Conservation (phyloP, 192 early-diverging fungal species). For the Backusella psychrophila region DNA sequence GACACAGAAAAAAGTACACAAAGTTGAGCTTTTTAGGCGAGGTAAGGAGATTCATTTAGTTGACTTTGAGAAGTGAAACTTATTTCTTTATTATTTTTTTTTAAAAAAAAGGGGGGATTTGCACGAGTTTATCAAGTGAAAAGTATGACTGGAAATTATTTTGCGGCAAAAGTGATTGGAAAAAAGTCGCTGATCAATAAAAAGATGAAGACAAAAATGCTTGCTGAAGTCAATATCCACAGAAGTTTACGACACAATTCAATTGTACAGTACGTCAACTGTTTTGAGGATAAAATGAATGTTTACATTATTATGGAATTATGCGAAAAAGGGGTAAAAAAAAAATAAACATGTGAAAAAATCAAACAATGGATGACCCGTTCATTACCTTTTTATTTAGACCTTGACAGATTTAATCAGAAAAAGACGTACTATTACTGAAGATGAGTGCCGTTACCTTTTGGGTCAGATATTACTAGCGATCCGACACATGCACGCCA, state of each 20-base stretch:
- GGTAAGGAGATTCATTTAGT: neutral
- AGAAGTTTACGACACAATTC: conserved; percentile 66
- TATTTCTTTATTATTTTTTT: neutral
- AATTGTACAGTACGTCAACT: conserved; percentile 76
- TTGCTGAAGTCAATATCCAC: conserved; percentile 82
- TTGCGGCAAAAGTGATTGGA: conserved; percentile 53
- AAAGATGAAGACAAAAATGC: conserved; percentile 43
- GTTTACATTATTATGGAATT: conserved; percentile 92
- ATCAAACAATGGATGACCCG: too few relatives aligned
- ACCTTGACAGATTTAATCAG: conserved; percentile 85
- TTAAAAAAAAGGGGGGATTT: conserved; percentile 23
- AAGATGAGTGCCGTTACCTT: conserved; percentile 88
- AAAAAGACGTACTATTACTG: conserved; percentile 72
- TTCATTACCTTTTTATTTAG: conserved; percentile 8
- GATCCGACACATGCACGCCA: conserved; percentile 77
- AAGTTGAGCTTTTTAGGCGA: conserved; percentile 17
- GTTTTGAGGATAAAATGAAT: conserved; percentile 86
- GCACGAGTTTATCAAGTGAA: conserved; percentile 16
- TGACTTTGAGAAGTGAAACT: too few relatives aligned
- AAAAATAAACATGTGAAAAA: too few relatives aligned
- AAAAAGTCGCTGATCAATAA: conserved; percentile 44
- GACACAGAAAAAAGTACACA: neutral
- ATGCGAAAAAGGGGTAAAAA: conserved; percentile 76
- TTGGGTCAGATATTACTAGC: conserved; percentile 80
- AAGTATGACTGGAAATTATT: neutral